These are phyloP conservation scores for Candida mattraensis DNA, from an alignment of 805 yeast genomes.

Conservation along the genomic window DNA sequence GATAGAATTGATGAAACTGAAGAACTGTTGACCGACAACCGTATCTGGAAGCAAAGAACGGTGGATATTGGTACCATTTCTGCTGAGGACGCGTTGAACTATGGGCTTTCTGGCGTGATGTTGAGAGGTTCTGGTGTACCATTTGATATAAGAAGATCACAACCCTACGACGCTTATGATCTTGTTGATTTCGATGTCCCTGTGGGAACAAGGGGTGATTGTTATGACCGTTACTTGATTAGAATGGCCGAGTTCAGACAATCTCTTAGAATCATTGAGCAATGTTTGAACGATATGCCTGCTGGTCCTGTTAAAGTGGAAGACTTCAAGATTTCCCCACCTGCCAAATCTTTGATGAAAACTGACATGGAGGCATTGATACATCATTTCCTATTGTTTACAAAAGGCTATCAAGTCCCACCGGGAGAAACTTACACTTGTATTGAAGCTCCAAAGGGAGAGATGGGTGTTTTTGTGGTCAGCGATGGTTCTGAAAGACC, in stretches of 20 bases:
- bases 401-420: slow-evolving; percentile 88
- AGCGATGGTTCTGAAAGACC: slow-evolving; percentile 91
- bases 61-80: slow-evolving; percentile 75
- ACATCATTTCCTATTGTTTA: slow-evolving; percentile 83
- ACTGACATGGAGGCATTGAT: slow-evolving; percentile 91
- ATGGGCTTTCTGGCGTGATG: slow-evolving; percentile 83
- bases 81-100: slow-evolving; percentile 85
- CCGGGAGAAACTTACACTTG: slow-evolving; percentile 90
- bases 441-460: slow-evolving; percentile 94
- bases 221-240: slow-evolving; percentile 84
- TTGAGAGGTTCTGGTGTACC: slow-evolving; percentile 90
- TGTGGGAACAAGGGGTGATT: slow-evolving; percentile 85
- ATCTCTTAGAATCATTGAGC: slow-evolving; percentile 83
- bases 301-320: slow-evolving; percentile 90
- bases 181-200: slow-evolving; percentile 83
- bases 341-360: slow-evolving; percentile 80
- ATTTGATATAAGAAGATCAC: slow-evolving; percentile 79
- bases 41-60: slow-evolving; percentile 91
- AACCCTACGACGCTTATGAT: slow-evolving; percentile 89
- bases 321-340: slow-evolving; percentile 82
- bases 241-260: slow-evolving; percentile 94
- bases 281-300: slow-evolving; percentile 89
- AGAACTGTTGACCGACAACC: slow-evolving; percentile 84
- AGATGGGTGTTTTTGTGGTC: slow-evolving; percentile 87
- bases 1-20: slow-evolving; percentile 90